Conservation (phyloP, 352 stramenopile genomes). For the Blastocystis sp. region DNA sequence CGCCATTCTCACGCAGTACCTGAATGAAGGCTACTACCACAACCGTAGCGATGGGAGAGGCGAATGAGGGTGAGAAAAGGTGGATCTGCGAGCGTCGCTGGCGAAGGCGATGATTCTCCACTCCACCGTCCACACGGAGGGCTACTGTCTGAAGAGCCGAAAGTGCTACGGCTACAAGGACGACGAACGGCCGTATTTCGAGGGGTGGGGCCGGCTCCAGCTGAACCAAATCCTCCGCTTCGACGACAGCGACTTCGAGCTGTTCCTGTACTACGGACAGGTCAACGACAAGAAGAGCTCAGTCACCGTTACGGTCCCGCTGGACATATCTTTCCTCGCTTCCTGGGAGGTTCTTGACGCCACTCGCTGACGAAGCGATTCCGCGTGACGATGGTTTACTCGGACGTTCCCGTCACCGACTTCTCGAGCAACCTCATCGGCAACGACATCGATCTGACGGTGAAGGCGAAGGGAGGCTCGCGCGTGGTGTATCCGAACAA, state of each 20-base stretch:
- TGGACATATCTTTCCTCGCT: background rate
- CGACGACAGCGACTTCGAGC: constrained; percentile 32
- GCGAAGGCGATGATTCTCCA: constrained; percentile 21
- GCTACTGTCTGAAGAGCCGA: background rate
- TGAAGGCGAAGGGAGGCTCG: background rate
- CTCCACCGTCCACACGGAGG: background rate
- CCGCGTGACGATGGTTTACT: constrained; percentile 14
- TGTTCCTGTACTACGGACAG: constrained; percentile 45
- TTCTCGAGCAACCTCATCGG: background rate
- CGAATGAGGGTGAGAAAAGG: background rate
- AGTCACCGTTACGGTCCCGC: background rate
- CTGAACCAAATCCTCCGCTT: constrained; percentile 13
- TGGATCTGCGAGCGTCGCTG: constrained; percentile 18
- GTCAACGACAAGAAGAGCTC: constrained; percentile 1
- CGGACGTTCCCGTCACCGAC: background rate
- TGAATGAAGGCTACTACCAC: constrained; percentile 13
- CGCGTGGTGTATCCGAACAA: constrained; percentile 1
- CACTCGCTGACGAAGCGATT: background rate
- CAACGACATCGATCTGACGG: background rate
- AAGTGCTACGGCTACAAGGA: background rate
- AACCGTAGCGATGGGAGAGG: background rate
- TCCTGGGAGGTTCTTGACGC: background rate
- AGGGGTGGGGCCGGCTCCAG: constrained; percentile 5
- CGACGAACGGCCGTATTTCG: background rate
- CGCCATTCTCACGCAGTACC: constrained; percentile 21